phyloP scores from a whole-genome alignment of 1,284 basidiomycete species.

The Flammula alnicola region DNA sequence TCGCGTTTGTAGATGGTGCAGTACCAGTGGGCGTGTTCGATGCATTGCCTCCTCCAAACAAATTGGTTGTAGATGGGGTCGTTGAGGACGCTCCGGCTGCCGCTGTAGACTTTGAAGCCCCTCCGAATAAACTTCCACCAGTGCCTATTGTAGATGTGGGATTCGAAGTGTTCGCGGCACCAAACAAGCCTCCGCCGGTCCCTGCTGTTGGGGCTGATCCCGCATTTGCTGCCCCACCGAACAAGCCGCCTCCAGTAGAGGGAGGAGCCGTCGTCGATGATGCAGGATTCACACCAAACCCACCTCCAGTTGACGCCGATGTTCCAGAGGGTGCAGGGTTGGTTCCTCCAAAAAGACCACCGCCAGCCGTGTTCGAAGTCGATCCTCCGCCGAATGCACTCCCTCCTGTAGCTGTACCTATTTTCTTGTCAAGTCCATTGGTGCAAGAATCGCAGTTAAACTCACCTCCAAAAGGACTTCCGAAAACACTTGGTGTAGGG shows the following conservation, averaged over 20 bases:
- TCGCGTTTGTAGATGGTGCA: conserved; percentile 13
- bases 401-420: not conserved
- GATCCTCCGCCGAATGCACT: conserved; percentile 21
- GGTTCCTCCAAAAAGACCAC: conserved; percentile 9
- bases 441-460: not conserved
- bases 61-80: conserved; percentile 8
- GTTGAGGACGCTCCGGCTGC: conserved; percentile 10
- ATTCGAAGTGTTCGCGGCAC: conserved; percentile 18
- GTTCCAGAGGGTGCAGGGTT: conserved; percentile 19
- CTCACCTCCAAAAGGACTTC: conserved; percentile 14
- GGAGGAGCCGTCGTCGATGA: conserved; percentile 4
- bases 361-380: conserved; percentile 4
- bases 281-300: conserved; percentile 20
- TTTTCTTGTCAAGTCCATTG: not conserved
- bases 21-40: conserved; percentile 18
- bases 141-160: conserved; percentile 21
- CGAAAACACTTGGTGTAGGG: conserved; percentile 17
- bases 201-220: conserved; percentile 19
- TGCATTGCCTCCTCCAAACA: conserved; percentile 19
- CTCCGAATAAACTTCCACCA: conserved; percentile 19
- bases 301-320: conserved; percentile 26
- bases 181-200: conserved; percentile 27
- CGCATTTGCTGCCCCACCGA: conserved; percentile 17
- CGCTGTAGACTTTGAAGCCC: conserved; percentile 7
- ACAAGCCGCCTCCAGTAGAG: conserved; percentile 15